Evolutionary conservation across 2,329 filamentous ascomycete genomes (phyloP).

Genomic region (Cladophialophora exuberans): DNA sequence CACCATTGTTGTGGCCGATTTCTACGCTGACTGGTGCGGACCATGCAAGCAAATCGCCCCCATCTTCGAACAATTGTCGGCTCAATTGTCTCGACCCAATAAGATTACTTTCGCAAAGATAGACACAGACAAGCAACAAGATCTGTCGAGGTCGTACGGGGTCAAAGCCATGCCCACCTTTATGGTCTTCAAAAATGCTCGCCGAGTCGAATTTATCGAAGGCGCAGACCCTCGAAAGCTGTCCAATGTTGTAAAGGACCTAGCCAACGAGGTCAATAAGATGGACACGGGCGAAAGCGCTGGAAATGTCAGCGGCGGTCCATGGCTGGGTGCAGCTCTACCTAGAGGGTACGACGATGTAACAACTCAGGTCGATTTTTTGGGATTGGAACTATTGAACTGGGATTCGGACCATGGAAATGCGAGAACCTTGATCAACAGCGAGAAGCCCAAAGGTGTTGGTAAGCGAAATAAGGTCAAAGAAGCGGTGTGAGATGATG

Average conservation of each 20-base stretch:
- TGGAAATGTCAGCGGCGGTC: conserved; percentile 47
- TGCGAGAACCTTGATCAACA: conserved; percentile 75
- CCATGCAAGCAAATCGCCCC: conserved; percentile 85
- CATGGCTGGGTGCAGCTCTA: conserved; percentile 74
- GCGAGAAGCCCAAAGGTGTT: conserved; percentile 61
- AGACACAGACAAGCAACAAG: conserved; percentile 76
- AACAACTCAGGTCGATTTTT: conserved; percentile 77
- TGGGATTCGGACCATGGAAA: conserved; percentile 75
- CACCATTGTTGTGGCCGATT: conserved; percentile 83
- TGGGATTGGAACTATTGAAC: conserved; percentile 85
- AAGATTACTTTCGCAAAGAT: conserved; percentile 84
- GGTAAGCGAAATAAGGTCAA: conserved; percentile 53
- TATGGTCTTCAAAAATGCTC: conserved; percentile 77
- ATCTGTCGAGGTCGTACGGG: conserved; percentile 72
- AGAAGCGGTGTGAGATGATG: conserved; percentile 77
- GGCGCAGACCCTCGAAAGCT: conserved; percentile 76
- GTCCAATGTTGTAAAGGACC: conserved; percentile 69
- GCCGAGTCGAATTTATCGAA: conserved; percentile 68
- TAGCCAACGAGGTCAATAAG: conserved; percentile 65
- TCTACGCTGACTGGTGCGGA: conserved; percentile 85
- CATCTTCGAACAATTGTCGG: conserved; percentile 76
- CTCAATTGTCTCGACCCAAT: conserved; percentile 69
- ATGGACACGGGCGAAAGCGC: conserved; percentile 45
- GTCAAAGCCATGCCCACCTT: conserved; percentile 88
- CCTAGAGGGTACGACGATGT: conserved; percentile 84